Percentiles rank a stretch among this genome's conserved stretches.
Evolutionary conservation across 176 grass and related monocot species (phyloP).

Genomic region (Alloteropsis semialata): DNA sequence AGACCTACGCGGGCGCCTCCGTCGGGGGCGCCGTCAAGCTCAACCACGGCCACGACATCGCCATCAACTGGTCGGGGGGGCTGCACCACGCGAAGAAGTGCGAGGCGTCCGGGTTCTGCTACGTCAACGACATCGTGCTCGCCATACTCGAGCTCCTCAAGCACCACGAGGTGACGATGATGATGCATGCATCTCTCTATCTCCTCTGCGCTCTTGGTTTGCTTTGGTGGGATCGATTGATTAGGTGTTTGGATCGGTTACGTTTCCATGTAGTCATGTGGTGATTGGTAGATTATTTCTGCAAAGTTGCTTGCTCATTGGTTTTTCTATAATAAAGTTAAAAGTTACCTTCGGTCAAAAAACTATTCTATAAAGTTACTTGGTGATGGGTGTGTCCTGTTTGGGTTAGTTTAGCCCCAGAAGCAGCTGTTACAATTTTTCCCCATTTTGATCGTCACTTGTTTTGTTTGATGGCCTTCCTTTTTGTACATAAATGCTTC

Average conservation of each 20-base stretch:
- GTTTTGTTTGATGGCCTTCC: background rate
- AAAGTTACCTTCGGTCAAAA: too few relatives aligned
- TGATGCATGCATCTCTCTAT: background rate
- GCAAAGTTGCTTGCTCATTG: background rate
- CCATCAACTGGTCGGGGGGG: conserved; percentile 82
- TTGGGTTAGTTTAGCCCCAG: background rate
- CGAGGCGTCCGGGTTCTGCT: conserved; percentile 88
- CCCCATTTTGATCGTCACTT: background rate
- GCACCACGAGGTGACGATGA: conserved; percentile 49
- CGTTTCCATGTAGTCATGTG: background rate
- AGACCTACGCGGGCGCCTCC: conserved; percentile 82
- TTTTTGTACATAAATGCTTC: background rate
- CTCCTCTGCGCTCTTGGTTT: background rate
- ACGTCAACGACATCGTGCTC: conserved; percentile 89
- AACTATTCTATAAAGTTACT: background rate
- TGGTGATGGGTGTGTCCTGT: background rate
- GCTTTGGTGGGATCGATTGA: background rate
- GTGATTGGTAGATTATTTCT: background rate
- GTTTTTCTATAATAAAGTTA: conserved; percentile 6
- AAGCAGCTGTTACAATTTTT: background rate
- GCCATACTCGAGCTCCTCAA: conserved; percentile 87
- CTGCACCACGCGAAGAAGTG: conserved; percentile 85
- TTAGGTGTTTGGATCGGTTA: background rate
- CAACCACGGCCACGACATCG: conserved; percentile 83
- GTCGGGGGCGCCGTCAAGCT: conserved; percentile 72